phyloP scores from a whole-genome alignment of 1,284 basidiomycete genomes.

The Sporisorium exsertum region DNA sequence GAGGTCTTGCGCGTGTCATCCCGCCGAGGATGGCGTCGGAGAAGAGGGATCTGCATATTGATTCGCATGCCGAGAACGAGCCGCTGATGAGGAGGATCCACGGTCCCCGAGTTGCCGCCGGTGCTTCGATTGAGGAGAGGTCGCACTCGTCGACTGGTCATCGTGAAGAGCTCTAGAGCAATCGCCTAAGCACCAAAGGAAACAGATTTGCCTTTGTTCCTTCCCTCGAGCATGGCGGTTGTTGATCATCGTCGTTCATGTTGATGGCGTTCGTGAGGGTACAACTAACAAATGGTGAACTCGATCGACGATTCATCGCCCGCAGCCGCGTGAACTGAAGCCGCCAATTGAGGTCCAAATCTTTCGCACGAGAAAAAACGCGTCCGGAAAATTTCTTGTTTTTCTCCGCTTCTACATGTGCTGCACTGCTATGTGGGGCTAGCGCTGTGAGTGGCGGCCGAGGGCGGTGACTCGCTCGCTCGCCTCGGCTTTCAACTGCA shows the following conservation, averaged over 20 bases:
- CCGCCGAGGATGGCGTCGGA: constrained; percentile 18
- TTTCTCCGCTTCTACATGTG: too few relatives aligned
- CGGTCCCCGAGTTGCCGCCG: constrained; percentile 18
- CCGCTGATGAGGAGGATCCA: constrained; percentile 42
- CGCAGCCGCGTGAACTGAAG: neutral
- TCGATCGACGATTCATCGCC: neutral
- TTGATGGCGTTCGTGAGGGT: neutral
- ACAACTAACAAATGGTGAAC: too few relatives aligned
- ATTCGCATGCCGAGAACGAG: constrained; percentile 42
- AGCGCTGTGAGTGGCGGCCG: too few relatives aligned
- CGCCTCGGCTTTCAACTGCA: constrained; percentile 9
- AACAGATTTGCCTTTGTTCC: neutral
- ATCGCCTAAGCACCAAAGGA: neutral
- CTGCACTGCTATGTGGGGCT: too few relatives aligned
- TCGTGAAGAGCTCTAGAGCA: constrained; percentile 39
- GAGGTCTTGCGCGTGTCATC: constrained; percentile 41
- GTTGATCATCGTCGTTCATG: neutral
- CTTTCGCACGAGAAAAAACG: constrained; percentile 5
- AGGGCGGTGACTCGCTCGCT: constrained; percentile 4
- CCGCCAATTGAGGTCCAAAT: neutral
- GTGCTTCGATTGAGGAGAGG: constrained; percentile 23
- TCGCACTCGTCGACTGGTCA: constrained; percentile 26
- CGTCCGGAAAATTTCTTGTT: neutral
- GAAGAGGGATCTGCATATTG: constrained; percentile 32
- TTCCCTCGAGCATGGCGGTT: neutral